A percentile compares a stretch with the other conserved stretches of the same genome.
phyloP scores from a whole-genome alignment of 2,329 filamentous ascomycete species.

The Fonsecaea multimorphosa region DNA sequence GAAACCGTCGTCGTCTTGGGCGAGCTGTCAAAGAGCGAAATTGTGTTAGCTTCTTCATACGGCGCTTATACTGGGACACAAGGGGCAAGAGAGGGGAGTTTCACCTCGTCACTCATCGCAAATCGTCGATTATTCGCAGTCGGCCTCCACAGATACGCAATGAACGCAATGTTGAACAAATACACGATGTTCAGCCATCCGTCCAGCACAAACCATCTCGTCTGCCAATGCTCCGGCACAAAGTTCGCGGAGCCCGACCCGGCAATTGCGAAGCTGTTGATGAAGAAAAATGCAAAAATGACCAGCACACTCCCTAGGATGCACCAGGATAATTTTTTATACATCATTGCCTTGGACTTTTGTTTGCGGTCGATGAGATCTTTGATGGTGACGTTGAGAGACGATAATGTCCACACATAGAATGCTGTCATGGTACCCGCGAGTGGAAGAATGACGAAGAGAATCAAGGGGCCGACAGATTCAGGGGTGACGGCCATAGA shows the following conservation, averaged over 20 bases:
- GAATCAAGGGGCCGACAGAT: slow-evolving; percentile 83
- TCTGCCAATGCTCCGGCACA: slow-evolving; percentile 96
- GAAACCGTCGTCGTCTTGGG: slow-evolving; percentile 97
- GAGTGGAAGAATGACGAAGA: slow-evolving; percentile 90
- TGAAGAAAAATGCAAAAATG: slow-evolving; percentile 98
- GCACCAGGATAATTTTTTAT: slow-evolving; percentile 98
- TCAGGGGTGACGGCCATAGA: slow-evolving; percentile 89
- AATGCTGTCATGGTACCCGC: slow-evolving; percentile 93
- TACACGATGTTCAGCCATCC: slow-evolving; percentile 98
- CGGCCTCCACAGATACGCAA: slow-evolving; percentile 95
- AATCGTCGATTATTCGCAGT: slow-evolving; percentile 97
- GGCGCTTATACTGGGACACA: neutral
- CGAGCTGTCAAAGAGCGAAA: slow-evolving; percentile 63
- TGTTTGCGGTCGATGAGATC: slow-evolving; percentile 95
- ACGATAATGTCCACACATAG: slow-evolving; percentile 98
- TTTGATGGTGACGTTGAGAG: slow-evolving; percentile 91
- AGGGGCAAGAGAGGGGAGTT: slow-evolving; percentile 29
- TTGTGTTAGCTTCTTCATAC: slow-evolving; percentile 9
- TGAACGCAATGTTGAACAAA: slow-evolving; percentile 87
- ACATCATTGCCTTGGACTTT: slow-evolving; percentile 91
- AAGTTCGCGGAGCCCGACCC: slow-evolving; percentile 84
- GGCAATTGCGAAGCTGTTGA: slow-evolving; percentile 95
- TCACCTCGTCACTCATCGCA: slow-evolving; percentile 94
- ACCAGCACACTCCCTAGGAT: slow-evolving; percentile 90
- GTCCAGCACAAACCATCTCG: slow-evolving; percentile 94